phyloP scores from a whole-genome alignment of 345 rosid genomes.

The Boechera stricta region DNA sequence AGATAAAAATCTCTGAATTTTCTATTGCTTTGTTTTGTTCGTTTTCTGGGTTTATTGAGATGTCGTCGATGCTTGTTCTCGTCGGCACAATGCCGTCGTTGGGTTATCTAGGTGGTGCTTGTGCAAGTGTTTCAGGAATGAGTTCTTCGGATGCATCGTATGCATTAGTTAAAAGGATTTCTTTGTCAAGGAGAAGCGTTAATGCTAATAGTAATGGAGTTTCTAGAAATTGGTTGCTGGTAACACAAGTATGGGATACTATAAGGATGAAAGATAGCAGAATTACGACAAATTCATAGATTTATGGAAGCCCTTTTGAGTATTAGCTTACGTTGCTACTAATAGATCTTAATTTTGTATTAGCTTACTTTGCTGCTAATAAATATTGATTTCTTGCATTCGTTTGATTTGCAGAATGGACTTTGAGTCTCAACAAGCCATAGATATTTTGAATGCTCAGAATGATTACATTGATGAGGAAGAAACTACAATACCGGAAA shows the following conservation, averaged over 20 bases:
- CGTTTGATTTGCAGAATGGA: no score
- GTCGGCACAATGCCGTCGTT: slow-evolving; percentile 84
- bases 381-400: no score
- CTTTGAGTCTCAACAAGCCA: no score
- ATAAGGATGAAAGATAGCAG: slow-evolving; percentile 57
- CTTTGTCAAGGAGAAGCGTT: slow-evolving; percentile 53
- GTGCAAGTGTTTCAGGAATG: slow-evolving; percentile 51
- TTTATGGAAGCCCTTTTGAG: not conserved
- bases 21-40: slow-evolving; percentile 12
- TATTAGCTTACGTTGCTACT: no score
- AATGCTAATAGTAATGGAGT: slow-evolving; percentile 35
- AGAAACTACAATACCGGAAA: no score
- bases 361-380: no score
- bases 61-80: slow-evolving; percentile 69
- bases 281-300: slow-evolving; percentile 60
- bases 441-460: no score
- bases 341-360: no score
- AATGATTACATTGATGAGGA: no score
- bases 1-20: slow-evolving; percentile 32
- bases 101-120: slow-evolving; percentile 39
- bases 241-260: slow-evolving; percentile 75
- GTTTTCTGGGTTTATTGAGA: slow-evolving; percentile 35
- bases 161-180: slow-evolving; percentile 68
- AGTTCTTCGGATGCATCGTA: slow-evolving; percentile 54
- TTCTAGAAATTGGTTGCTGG: slow-evolving; percentile 66